Evolutionary conservation across 352 stramenopile species (phyloP), one percentile per base, ranked within the genome.

Genomic region (Thalassiosira livingstoniorum): DNA sequence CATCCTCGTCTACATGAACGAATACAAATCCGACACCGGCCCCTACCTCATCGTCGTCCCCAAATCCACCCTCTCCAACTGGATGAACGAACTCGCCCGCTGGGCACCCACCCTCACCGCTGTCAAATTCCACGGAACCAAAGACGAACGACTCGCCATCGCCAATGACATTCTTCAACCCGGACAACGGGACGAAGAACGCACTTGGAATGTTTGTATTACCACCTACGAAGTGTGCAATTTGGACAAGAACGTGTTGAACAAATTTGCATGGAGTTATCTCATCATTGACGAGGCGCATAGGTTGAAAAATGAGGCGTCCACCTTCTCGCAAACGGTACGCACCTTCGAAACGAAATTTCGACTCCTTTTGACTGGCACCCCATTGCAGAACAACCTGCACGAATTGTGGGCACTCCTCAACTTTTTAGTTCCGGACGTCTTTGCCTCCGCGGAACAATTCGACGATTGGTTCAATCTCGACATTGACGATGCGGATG

Each of bases 391-490:
- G 42, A 74, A 74, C 39, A 74, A 74, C 32, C 23, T 74, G 18
- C 65, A 74, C 54, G 65, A 74, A 58, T 54, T 74, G 2, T 99
- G 98, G 98, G 98, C 98, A 27, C 87, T 99, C 73, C 92, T 99
- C 31, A 99, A 99, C 92, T 99, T 99, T 87, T 91, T 99, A 90
- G 82, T 97, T 27, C 95, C 96, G 1, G 95, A 98, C 82, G 96
- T 98, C 10, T 99, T 99, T 86, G 97, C 94, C 0, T 97, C 96
- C 64, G 90, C 97, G 7, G 97, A 99, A 25, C 97, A 99, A 77
- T 99, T 99, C 70, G 97, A 99, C 86, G 95, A 98, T 75, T 99
- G 97, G 97, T 99, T 99, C 88, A 98, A 99, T 82, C 92, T 99
- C 10, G 94, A 97, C 73, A 93, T 96, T 72, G 97, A 99, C 72